Percentiles rank a stretch among this genome's conserved stretches.
These are phyloP conservation scores for Curvularia sp. DNA, from an alignment of 2,329 filamentous ascomycete species.

Conservation along the genomic window DNA sequence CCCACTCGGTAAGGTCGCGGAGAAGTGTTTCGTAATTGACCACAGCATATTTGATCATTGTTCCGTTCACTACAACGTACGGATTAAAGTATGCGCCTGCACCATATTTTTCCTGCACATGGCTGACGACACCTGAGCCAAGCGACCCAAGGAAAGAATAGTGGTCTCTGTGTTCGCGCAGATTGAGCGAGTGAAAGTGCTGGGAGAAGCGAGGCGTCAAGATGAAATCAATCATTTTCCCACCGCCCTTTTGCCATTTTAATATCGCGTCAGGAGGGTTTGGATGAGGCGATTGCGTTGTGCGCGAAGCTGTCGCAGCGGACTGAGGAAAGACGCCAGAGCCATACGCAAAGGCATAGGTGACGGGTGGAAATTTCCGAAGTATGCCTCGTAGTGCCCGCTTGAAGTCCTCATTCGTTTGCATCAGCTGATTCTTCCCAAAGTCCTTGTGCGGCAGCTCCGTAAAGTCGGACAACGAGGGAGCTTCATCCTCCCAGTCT, in stretches of 20 bases:
- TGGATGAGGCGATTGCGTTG: conserved; percentile 74
- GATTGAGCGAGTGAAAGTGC: conserved; percentile 95
- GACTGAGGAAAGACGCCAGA: conserved; percentile 93
- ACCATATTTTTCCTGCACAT: conserved; percentile 85
- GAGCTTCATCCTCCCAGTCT: conserved; percentile 78
- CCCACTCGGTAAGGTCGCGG: conserved; percentile 85
- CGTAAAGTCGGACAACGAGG: conserved; percentile 74
- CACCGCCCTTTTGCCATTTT: conserved; percentile 83
- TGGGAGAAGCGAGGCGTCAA: conserved; percentile 94
- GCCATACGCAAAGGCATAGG: conserved; percentile 96
- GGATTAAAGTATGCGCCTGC: conserved; percentile 98
- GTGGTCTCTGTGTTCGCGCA: conserved; percentile 86
- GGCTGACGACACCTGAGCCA: conserved; percentile 83
- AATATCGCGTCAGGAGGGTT: conserved; percentile 80
- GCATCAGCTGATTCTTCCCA: conserved; percentile 93
- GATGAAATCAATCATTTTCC: conserved; percentile 99
- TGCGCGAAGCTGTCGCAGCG: conserved; percentile 56
- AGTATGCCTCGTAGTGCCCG: conserved; percentile 85
- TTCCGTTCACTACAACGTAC: conserved; percentile 91
- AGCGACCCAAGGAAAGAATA: conserved; percentile 86
- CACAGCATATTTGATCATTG: conserved; percentile 96
- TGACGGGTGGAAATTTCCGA: conserved; percentile 93
- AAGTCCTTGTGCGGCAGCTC: conserved; percentile 77
- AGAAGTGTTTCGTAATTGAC: conserved; percentile 92
- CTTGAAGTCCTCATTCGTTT: conserved; percentile 93